A percentile compares a stretch with the other conserved stretches of the same genome.
Conservation (phyloP, 768 basidiomycete species). For the Phanerochaete carnosa region DNA sequence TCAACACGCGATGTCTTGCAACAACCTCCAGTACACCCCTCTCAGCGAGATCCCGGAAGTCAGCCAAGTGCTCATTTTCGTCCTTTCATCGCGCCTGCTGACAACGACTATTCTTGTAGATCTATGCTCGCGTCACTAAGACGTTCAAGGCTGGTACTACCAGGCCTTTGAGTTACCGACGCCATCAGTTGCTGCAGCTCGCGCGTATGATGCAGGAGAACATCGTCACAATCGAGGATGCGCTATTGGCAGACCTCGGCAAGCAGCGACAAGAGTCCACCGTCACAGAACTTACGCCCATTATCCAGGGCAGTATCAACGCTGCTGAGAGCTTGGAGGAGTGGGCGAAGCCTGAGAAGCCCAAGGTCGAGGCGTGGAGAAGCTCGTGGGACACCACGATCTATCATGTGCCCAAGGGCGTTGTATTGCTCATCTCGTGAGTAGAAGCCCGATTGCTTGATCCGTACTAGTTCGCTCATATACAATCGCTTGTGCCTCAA, state of each 20-base stretch:
- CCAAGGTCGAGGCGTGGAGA: slow-evolving; percentile 38
- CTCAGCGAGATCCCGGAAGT: slow-evolving; percentile 3
- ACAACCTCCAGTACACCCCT: slow-evolving; percentile 9
- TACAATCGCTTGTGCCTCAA: neutral
- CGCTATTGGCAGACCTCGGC: slow-evolving; percentile 30
- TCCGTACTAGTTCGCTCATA: slow-evolving; percentile 4
- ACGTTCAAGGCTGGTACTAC: slow-evolving; percentile 50
- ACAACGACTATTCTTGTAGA: slow-evolving; percentile 20
- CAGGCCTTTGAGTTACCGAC: slow-evolving; percentile 52
- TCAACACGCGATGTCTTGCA: slow-evolving; percentile 5
- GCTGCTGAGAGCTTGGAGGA: slow-evolving; percentile 50
- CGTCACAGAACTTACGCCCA: slow-evolving; percentile 38
- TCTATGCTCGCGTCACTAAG: slow-evolving; percentile 34
- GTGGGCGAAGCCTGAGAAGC: slow-evolving; percentile 49
- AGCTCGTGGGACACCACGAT: slow-evolving; percentile 51
- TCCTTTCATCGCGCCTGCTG: neutral
- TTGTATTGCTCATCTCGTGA: slow-evolving; percentile 56
- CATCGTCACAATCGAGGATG: slow-evolving; percentile 42
- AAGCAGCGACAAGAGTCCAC: slow-evolving; percentile 20
- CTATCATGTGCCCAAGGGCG: slow-evolving; percentile 56
- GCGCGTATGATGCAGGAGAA: slow-evolving; percentile 62
- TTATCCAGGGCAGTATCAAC: slow-evolving; percentile 40
- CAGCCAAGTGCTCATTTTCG: neutral
- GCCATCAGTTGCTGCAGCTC: slow-evolving; percentile 60
- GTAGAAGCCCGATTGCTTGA: slow-evolving; percentile 22